Evolutionary conservation across 148 eudicot species (phyloP).

Genomic region (Limonium bicolor): DNA sequence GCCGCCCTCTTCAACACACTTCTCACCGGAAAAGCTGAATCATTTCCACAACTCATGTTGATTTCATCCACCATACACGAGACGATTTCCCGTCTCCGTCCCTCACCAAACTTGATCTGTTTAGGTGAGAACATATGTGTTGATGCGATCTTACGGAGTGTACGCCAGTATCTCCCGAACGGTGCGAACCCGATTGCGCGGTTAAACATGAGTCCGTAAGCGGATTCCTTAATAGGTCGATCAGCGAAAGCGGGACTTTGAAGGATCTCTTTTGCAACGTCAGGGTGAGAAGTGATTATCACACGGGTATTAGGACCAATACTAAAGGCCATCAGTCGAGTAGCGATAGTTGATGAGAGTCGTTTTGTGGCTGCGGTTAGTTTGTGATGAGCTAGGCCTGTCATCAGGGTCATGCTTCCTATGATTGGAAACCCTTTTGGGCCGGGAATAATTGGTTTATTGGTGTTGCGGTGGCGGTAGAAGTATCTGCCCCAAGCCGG

Average conservation of each 20-base stretch:
- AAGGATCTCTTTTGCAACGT: conserved; percentile 52
- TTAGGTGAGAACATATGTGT: conserved; percentile 67
- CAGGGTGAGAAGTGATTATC: conserved; percentile 47
- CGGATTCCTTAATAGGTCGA: conserved; percentile 70
- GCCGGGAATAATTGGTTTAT: conserved; percentile 27
- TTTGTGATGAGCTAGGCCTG: conserved; percentile 41
- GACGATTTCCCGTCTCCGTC: conserved; percentile 22
- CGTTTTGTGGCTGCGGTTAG: conserved; percentile 29
- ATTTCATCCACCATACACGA: conserved; percentile 13
- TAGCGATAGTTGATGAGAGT: conserved; percentile 8
- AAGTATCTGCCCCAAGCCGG: conserved; percentile 52
- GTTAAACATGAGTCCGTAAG: conserved; percentile 63
- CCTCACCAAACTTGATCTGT: conserved; percentile 32
- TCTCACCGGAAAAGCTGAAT: conserved; percentile 24
- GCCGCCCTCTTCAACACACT: conserved; percentile 41
- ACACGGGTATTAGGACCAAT: conserved; percentile 58
- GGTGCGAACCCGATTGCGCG: conserved; percentile 86
- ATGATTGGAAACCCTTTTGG: conserved; percentile 45
- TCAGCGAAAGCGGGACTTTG: conserved; percentile 51
- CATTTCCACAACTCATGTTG: not conserved
- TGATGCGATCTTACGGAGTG: conserved; percentile 48
- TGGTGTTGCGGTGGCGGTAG: not conserved
- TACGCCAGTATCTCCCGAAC: conserved; percentile 63
- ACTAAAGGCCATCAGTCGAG: conserved; percentile 62
- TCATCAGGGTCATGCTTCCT: conserved; percentile 48